These are phyloP conservation scores for Eucalyptus regnans DNA, from an alignment of 345 rosid genomes.

Conservation along the genomic window DNA sequence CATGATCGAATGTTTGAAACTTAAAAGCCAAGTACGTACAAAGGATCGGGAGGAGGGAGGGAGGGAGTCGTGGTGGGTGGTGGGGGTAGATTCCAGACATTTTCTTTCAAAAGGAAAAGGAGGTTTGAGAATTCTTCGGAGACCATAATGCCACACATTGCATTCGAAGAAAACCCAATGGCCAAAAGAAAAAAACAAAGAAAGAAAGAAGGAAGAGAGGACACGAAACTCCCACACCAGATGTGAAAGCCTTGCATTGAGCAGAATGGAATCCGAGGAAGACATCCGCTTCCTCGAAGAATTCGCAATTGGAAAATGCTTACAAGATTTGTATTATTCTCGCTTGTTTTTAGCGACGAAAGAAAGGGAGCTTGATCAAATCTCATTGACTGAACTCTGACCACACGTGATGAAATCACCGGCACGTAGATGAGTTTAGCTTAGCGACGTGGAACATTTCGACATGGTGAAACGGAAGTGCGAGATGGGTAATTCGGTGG, in stretches of 20 bases:
- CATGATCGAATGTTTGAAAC: not conserved
- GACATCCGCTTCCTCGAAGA: not conserved
- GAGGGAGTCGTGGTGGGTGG: not conserved
- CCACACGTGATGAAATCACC: not conserved
- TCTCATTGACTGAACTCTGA: not conserved
- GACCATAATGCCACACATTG: not conserved
- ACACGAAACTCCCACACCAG: not conserved
- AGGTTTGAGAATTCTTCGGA: not conserved
- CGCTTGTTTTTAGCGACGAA: not conserved
- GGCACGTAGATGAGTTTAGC: not conserved
- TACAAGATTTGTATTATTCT: not conserved
- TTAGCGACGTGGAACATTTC: not conserved
- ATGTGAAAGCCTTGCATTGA: not conserved
- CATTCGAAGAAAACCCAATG: not conserved
- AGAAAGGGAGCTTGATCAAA: not conserved
- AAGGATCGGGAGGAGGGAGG: not conserved
- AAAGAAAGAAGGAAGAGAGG: not conserved
- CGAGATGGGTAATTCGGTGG: not conserved
- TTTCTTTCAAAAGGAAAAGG: not conserved
- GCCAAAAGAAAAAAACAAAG: not conserved
- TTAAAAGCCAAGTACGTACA: not conserved
- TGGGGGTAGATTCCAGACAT: not conserved
- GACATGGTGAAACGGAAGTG: not conserved
- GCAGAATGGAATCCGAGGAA: not conserved
- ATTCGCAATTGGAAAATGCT: not conserved